phyloP scores from a whole-genome alignment of 2,329 filamentous ascomycete species.

The Colletotrichum destructivum region DNA sequence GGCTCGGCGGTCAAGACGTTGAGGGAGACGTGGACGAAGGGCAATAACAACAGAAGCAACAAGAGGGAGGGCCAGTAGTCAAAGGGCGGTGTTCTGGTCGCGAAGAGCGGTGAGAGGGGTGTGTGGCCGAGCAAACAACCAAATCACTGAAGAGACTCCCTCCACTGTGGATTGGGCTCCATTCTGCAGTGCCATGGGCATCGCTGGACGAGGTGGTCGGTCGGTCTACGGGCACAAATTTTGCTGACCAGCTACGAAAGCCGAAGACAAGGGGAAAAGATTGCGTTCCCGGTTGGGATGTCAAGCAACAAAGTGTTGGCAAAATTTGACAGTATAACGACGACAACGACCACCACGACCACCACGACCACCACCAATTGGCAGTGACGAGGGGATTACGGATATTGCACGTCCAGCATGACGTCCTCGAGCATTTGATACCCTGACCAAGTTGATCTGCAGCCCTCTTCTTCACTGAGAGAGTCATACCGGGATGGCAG shows the following conservation, averaged over 20 bases:
- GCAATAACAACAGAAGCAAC: background rate
- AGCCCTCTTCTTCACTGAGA: background rate
- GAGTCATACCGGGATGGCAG: background rate
- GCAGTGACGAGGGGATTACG: conserved; percentile 18
- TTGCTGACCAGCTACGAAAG: background rate
- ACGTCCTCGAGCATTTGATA: conserved; percentile 1
- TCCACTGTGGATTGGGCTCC: conserved; percentile 1
- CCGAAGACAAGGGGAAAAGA: conserved; percentile 17
- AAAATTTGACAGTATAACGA: background rate
- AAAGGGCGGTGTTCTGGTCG: conserved; percentile 10
- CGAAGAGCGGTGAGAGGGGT: conserved; percentile 36
- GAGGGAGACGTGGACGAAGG: background rate
- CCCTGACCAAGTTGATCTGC: background rate
- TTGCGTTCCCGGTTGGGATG: background rate
- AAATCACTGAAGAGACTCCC: background rate
- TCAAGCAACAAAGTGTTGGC: background rate
- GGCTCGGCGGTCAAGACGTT: conserved; percentile 52
- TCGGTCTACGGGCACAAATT: background rate
- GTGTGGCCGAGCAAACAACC: conserved; percentile 20
- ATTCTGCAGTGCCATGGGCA: conserved; percentile 10
- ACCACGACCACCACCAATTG: background rate
- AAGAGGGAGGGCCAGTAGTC: conserved; percentile 5
- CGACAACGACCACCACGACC: too few relatives aligned
- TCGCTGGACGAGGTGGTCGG: background rate
- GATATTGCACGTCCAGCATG: conserved; percentile 8